Conservation (phyloP, 2,329 filamentous ascomycete species). For the Fusarium verrucosum region DNA sequence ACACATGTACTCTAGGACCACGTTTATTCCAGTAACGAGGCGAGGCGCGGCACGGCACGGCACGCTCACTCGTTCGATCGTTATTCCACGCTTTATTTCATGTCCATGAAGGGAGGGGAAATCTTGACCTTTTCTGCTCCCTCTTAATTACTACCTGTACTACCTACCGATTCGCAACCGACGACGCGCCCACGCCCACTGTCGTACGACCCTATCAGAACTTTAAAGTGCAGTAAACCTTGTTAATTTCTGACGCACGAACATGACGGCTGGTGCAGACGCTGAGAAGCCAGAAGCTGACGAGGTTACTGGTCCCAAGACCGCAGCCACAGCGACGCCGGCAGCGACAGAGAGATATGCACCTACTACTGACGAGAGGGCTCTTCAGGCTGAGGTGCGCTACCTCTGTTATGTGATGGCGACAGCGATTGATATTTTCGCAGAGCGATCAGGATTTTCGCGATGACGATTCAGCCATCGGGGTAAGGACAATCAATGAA, state of each 20-base stretch:
- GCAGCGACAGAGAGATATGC: neutral
- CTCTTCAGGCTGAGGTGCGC: constrained; percentile 33
- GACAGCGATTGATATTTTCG: neutral
- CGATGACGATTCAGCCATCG: constrained; percentile 41
- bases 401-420: no score
- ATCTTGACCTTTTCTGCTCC: neutral
- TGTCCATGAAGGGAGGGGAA: neutral
- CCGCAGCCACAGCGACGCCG: neutral
- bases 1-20: constrained; percentile 8
- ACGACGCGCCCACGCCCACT: rapidly evolving
- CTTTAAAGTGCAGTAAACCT: neutral
- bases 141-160: no score
- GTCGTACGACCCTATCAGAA: neutral
- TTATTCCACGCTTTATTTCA: neutral
- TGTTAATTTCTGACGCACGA: neutral
- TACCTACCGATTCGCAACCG: neutral
- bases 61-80: neutral
- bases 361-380: constrained; percentile 8
- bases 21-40: constrained; percentile 27
- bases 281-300: neutral
- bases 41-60: constrained; percentile 4
- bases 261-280: constrained; percentile 3
- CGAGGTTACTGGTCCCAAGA: neutral
- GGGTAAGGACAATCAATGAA: constrained; percentile 17
- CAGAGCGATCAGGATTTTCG: constrained; percentile 11